phyloP scores from a whole-genome alignment of 768 basidiomycete genomes.

The Serendipita indica region DNA sequence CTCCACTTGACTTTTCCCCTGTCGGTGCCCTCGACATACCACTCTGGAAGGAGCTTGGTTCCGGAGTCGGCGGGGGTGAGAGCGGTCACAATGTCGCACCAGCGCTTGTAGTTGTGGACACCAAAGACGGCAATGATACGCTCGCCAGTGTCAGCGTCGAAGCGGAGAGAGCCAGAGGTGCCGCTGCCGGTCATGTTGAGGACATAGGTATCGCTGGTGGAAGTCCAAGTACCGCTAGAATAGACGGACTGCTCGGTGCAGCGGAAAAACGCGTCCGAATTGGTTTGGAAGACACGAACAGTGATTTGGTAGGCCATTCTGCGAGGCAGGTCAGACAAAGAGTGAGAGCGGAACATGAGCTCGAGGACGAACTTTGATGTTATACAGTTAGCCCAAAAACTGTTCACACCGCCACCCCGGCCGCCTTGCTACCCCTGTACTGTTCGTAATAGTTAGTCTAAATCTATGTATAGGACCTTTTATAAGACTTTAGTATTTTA shows the following conservation, averaged over 20 bases:
- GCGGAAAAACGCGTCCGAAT: slow-evolving; percentile 18
- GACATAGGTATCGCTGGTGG: slow-evolving; percentile 15
- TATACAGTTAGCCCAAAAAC: background rate
- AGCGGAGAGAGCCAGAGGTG: slow-evolving; percentile 27
- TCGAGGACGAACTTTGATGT: too few relatives aligned
- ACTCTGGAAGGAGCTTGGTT: background rate
- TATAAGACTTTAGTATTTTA: background rate
- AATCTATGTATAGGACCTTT: background rate
- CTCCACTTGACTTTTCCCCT: background rate
- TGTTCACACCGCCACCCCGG: background rate
- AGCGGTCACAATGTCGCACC: slow-evolving; percentile 24
- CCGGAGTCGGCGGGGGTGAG: background rate
- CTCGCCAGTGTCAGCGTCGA: slow-evolving; percentile 22
- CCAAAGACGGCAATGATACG: slow-evolving; percentile 25
- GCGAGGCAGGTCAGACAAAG: too few relatives aligned
- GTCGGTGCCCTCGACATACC: background rate
- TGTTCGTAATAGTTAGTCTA: background rate
- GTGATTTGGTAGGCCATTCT: too few relatives aligned
- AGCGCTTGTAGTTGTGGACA: slow-evolving; percentile 27
- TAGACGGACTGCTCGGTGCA: slow-evolving; percentile 24
- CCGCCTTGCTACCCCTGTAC: background rate
- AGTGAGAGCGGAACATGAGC: too few relatives aligned
- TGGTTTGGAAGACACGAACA: slow-evolving; percentile 16
- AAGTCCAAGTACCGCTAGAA: slow-evolving; percentile 24
- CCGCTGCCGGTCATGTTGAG: slow-evolving; percentile 28